Percentiles rank a stretch among this genome's conserved stretches.
phyloP scores from a whole-genome alignment of 768 basidiomycete species.

The Xerocomus spinulosus region DNA sequence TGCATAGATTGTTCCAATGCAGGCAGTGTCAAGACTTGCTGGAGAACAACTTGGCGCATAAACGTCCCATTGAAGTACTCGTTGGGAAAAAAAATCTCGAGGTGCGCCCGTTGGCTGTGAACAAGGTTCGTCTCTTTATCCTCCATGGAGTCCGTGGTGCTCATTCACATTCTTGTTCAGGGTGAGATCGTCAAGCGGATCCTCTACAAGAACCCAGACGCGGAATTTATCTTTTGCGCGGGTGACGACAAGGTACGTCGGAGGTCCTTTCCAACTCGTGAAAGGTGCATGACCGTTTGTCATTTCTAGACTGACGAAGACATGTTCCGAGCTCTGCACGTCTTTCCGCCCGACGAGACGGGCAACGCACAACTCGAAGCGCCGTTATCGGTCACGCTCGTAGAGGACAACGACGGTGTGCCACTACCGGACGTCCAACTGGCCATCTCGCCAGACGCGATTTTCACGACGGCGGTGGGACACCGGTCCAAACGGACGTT shows the following conservation, averaged over 20 bases:
- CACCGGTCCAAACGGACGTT: conserved; percentile 85
- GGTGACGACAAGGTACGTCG: conserved; percentile 87
- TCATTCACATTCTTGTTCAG: no score
- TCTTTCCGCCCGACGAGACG: conserved; percentile 43
- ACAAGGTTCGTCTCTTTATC: conserved; percentile 54
- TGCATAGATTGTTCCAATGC: conserved; percentile 89
- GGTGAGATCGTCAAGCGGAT: conserved; percentile 97
- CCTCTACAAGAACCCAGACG: conserved; percentile 87
- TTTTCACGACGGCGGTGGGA: conserved; percentile 94
- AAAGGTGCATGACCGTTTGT: no score
- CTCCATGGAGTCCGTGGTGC: no score
- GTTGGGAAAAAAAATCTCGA: conserved; percentile 99
- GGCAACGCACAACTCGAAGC: conserved; percentile 48
- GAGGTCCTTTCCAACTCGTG: background rate
- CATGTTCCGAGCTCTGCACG: conserved; percentile 90
- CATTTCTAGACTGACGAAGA: conserved; percentile 86
- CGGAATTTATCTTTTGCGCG: conserved; percentile 95
- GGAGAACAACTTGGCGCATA: conserved; percentile 89
- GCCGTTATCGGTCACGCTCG: conserved; percentile 48
- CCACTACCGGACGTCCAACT: conserved; percentile 52
- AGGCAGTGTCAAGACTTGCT: conserved; percentile 94
- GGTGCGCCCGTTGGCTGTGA: conserved; percentile 90
- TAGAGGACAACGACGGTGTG: conserved; percentile 15
- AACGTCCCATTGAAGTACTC: conserved; percentile 93
- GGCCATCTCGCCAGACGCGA: conserved; percentile 56